Conservation (phyloP, 176 grass and related monocot species). For the Hyparrhenia diplandra region DNA sequence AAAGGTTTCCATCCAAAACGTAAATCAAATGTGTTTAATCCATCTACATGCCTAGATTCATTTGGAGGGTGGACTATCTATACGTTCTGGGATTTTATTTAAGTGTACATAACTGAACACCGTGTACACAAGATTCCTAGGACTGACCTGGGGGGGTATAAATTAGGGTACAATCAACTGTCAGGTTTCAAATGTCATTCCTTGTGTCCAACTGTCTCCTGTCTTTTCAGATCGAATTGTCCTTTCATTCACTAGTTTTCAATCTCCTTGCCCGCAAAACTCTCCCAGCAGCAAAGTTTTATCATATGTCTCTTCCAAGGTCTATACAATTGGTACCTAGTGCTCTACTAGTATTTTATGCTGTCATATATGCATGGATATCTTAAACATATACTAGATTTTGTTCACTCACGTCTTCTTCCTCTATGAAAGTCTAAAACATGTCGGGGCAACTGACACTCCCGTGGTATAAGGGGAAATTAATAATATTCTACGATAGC, state of each 20-base stretch:
- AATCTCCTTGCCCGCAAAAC: neutral
- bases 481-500: neutral
- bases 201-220: neutral
- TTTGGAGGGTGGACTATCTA: neutral
- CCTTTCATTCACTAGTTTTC: neutral
- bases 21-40: neutral
- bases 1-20: neutral
- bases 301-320: slow-evolving; percentile 32
- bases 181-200: slow-evolving; percentile 24
- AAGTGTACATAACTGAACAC: neutral
- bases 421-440: slow-evolving; percentile 4
- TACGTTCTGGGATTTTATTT: neutral
- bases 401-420: no score
- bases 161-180: slow-evolving; percentile 19
- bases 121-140: slow-evolving; percentile 17
- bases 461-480: neutral
- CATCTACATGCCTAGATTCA: neutral
- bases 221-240: slow-evolving; percentile 4
- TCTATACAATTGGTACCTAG: slow-evolving; percentile 1
- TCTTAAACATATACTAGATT: no score
- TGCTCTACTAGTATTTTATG: slow-evolving; percentile 39
- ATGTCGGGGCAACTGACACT: neutral
- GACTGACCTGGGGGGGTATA: slow-evolving; percentile 17
- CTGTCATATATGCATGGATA: neutral
- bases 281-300: neutral